These are phyloP conservation scores for Volutella citrinella DNA, from an alignment of 2,329 filamentous ascomycete species.

Conservation along the genomic window DNA sequence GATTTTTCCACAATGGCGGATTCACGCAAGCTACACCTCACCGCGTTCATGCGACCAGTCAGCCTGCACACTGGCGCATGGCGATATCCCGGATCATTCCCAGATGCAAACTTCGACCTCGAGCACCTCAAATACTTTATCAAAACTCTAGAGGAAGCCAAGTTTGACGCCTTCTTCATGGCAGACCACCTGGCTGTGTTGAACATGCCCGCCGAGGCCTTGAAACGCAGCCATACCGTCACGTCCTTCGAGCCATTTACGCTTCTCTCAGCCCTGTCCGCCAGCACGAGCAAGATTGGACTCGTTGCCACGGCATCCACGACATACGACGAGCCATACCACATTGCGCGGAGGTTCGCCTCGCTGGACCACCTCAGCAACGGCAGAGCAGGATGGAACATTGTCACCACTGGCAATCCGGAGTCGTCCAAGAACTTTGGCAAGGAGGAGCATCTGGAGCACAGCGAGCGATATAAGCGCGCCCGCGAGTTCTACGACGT, in stretches of 20 bases:
- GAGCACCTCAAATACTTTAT: slow-evolving; percentile 51
- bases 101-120: slow-evolving; percentile 58
- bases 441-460: slow-evolving; percentile 46
- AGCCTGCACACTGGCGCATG: slow-evolving; percentile 54
- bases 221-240: slow-evolving; percentile 55
- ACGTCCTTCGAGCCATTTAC: slow-evolving; percentile 58
- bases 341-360: slow-evolving; percentile 51
- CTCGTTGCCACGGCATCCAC: slow-evolving; percentile 53
- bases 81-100: slow-evolving; percentile 52
- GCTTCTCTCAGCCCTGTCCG: slow-evolving; percentile 46
- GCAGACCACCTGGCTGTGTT: slow-evolving; percentile 52
- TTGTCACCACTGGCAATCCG: slow-evolving; percentile 51
- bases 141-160: slow-evolving; percentile 50
- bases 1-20: slow-evolving; percentile 12
- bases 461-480: slow-evolving; percentile 47
- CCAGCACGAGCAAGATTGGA: slow-evolving; percentile 47
- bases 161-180: slow-evolving; percentile 57
- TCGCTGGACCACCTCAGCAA: slow-evolving; percentile 50
- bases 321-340: slow-evolving; percentile 53
- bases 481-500: slow-evolving; percentile 52
- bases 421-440: slow-evolving; percentile 52
- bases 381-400: slow-evolving; percentile 52
- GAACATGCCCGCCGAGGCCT: slow-evolving; percentile 55
- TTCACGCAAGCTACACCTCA: slow-evolving; percentile 46
- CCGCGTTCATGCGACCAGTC: slow-evolving; percentile 58